Percentiles rank a stretch among this genome's conserved stretches.
Conservation (phyloP, 2,329 filamentous ascomycete species). For the Lachnellula subtilissima region DNA sequence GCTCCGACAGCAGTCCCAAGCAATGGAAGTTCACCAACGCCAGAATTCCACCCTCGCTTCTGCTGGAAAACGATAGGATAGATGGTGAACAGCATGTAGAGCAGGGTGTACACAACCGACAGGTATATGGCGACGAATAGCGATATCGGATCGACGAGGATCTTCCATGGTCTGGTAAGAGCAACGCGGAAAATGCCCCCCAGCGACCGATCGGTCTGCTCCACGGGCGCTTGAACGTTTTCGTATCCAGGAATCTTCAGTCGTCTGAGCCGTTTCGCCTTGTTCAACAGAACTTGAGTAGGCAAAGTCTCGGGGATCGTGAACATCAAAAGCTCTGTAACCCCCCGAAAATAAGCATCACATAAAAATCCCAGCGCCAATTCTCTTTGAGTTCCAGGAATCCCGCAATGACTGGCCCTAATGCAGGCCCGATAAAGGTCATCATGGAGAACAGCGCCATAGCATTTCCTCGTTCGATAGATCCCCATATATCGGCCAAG, state of each 20-base stretch:
- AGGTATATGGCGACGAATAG: conserved; percentile 80
- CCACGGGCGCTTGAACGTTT: conserved; percentile 50
- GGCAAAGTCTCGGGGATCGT: conserved; percentile 55
- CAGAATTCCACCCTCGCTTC: conserved; percentile 40
- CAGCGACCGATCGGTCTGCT: conserved; percentile 53
- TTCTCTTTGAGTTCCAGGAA: conserved; percentile 49
- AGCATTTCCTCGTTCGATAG: conserved; percentile 50
- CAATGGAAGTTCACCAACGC: conserved; percentile 59
- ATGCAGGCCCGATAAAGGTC: conserved; percentile 53
- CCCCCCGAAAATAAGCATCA: conserved; percentile 40
- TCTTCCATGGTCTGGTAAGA: conserved; percentile 85
- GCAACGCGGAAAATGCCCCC: conserved; percentile 63
- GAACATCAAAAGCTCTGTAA: conserved; percentile 43
- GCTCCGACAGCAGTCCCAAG: conserved; percentile 53
- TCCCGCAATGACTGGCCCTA: conserved; percentile 44
- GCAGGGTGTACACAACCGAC: conserved; percentile 40
- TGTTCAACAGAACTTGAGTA: conserved; percentile 47
- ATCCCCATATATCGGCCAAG: conserved; percentile 56
- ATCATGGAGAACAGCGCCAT: conserved; percentile 61
- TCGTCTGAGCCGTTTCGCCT: conserved; percentile 47
- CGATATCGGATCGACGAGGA: conserved; percentile 84
- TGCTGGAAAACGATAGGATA: conserved; percentile 29
- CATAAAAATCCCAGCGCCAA: conserved; percentile 52
- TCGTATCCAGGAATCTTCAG: conserved; percentile 48
- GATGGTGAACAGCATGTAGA: conserved; percentile 31